A percentile compares a stretch with the other conserved stretches of the same genome.
These are phyloP conservation scores for Carex cristatella DNA, from an alignment of 176 grass and related monocot species.

Conservation along the genomic window DNA sequence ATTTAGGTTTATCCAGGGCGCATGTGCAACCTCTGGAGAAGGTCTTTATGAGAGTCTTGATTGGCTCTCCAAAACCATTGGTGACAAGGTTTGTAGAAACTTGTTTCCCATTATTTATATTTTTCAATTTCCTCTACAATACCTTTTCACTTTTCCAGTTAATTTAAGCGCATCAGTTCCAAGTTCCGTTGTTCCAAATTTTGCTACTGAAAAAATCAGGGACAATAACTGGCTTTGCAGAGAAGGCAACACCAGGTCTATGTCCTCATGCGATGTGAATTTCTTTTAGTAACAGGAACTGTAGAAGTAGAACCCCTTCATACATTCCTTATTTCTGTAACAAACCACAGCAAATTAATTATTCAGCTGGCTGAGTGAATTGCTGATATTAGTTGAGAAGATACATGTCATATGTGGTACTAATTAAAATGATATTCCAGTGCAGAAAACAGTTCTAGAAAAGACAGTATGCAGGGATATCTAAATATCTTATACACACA, in stretches of 20 bases:
- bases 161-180: background rate
- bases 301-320: background rate
- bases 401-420: background rate
- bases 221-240: background rate
- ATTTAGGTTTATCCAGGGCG: conserved; percentile 18
- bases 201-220: background rate
- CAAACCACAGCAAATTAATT: background rate
- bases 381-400: background rate
- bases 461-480: background rate
- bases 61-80: conserved; percentile 30
- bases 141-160: background rate
- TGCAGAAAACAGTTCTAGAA: background rate
- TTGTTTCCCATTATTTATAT: background rate
- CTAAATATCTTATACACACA: background rate
- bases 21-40: conserved; percentile 25
- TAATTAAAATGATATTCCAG: background rate
- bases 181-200: background rate
- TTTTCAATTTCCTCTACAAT: background rate
- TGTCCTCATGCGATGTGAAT: background rate
- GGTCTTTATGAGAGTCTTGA: conserved; percentile 28
- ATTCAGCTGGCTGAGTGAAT: background rate
- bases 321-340: background rate
- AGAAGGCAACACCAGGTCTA: background rate
- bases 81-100: conserved; percentile 16
- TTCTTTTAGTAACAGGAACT: background rate